These are phyloP conservation scores for Alternaria sp. DNA, from an alignment of 2,329 filamentous ascomycete genomes.

Conservation along the genomic window DNA sequence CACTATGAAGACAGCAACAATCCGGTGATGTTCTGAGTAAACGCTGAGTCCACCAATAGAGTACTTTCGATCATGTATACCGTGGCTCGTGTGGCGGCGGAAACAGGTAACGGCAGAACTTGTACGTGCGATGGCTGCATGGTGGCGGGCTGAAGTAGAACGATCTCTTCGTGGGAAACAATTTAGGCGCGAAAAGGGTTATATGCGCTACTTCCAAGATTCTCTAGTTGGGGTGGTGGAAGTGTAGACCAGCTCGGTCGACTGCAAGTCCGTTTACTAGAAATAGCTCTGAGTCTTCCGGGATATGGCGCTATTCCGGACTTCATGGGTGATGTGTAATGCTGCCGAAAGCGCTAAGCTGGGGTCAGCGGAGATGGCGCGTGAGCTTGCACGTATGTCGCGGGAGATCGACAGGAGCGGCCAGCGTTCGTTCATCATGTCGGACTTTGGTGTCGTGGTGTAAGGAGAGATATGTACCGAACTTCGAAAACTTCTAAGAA, in stretches of 20 bases:
- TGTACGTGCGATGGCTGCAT: background rate
- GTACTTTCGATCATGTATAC: background rate
- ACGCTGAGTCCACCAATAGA: background rate
- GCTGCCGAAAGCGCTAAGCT: constrained; percentile 6
- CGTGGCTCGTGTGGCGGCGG: background rate
- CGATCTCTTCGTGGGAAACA: background rate
- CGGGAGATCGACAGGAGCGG: constrained; percentile 11
- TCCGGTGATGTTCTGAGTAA: too few relatives aligned
- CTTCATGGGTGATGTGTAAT: background rate
- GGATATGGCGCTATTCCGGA: background rate
- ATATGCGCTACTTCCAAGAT: background rate
- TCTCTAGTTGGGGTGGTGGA: background rate
- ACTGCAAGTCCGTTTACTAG: background rate
- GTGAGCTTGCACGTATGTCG: background rate
- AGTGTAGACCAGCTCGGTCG: background rate
- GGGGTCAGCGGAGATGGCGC: background rate
- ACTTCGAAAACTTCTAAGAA: background rate
- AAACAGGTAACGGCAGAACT: background rate
- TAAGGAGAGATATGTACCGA: background rate
- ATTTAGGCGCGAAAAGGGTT: background rate
- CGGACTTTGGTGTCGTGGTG: constrained; percentile 2
- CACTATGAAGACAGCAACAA: background rate
- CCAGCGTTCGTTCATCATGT: background rate
- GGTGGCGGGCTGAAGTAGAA: background rate
- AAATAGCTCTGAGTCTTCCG: background rate